Conservation (phyloP, 805 yeast genomes). For the Spencermartinsiella europaea region DNA sequence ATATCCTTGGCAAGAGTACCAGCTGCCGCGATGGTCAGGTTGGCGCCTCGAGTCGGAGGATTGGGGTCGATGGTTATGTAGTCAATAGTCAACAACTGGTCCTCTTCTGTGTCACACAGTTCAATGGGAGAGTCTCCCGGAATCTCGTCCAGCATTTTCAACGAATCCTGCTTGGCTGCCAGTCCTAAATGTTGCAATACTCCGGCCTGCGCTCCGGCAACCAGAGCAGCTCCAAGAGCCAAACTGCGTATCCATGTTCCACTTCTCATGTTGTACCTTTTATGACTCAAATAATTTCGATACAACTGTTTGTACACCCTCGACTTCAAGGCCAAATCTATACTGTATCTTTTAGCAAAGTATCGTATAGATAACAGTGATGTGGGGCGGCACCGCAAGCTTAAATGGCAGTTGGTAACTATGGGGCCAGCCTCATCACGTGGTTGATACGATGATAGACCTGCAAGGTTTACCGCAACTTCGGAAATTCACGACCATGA, state of each 20-base stretch:
- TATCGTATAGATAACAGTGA: too few relatives aligned
- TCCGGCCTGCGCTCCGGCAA: not conserved
- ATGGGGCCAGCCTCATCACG: too few relatives aligned
- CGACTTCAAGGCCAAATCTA: too few relatives aligned
- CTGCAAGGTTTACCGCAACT: too few relatives aligned
- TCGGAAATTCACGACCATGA: too few relatives aligned
- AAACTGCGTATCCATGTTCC: not conserved
- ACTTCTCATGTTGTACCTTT: too few relatives aligned
- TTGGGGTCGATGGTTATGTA: constrained; percentile 66
- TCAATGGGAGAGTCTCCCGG: constrained; percentile 88
- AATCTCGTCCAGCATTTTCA: constrained; percentile 32
- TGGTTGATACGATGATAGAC: too few relatives aligned
- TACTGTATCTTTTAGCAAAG: too few relatives aligned
- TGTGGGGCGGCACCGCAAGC: too few relatives aligned
- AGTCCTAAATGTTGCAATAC: not conserved
- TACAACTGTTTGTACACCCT: too few relatives aligned
- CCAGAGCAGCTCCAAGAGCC: not conserved
- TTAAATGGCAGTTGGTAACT: too few relatives aligned
- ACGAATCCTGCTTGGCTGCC: not conserved
- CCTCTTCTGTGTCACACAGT: constrained; percentile 61
- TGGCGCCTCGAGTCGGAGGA: constrained; percentile 84
- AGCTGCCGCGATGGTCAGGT: constrained; percentile 70
- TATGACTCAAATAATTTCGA: too few relatives aligned
- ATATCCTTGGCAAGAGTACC: constrained; percentile 56
- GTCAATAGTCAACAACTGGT: constrained; percentile 61